A percentile compares a stretch with the other conserved stretches of the same genome.
These are phyloP conservation scores for Kitagawia praeruptora DNA, from an alignment of 129 eudicot species.

Conservation along the genomic window DNA sequence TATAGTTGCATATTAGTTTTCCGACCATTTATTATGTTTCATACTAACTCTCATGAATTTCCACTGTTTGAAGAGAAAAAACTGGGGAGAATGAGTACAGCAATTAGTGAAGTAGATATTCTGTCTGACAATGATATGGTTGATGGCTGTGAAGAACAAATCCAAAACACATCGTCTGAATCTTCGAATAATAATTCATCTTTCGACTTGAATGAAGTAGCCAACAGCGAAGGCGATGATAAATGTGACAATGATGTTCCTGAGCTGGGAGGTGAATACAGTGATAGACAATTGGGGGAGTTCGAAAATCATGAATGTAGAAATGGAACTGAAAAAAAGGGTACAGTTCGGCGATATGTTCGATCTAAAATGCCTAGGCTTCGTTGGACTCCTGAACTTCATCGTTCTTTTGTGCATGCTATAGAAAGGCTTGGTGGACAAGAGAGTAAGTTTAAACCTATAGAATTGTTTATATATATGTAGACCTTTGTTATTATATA, in stretches of 20 bases:
- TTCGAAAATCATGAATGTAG: slow-evolving; percentile 18
- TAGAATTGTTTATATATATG: too few species aligned
- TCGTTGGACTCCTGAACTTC: slow-evolving; percentile 90
- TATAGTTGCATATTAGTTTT: too few species aligned
- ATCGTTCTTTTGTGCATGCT: slow-evolving; percentile 71
- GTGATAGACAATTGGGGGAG: slow-evolving; percentile 19
- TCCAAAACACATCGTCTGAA: slow-evolving; percentile 24
- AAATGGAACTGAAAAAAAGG: slow-evolving; percentile 18
- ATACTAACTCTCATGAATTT: neutral
- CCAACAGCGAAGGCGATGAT: slow-evolving; percentile 21
- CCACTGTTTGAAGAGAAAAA: neutral
- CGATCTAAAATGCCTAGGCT: slow-evolving; percentile 83
- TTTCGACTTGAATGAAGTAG: slow-evolving; percentile 73
- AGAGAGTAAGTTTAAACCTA: slow-evolving; percentile 54
- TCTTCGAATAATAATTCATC: slow-evolving; percentile 32
- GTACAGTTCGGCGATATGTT: slow-evolving; percentile 52
- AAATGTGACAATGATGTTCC: slow-evolving; percentile 16
- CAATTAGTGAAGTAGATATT: slow-evolving; percentile 30
- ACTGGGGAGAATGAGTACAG: neutral
- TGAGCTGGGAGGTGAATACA: slow-evolving; percentile 22
- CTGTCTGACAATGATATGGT: slow-evolving; percentile 12
- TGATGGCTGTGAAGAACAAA: slow-evolving; percentile 23
- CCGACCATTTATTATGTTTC: too few species aligned
- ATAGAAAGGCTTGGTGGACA: slow-evolving; percentile 82
- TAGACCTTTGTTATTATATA: neutral